Base-by-base conservation (phyloP, 2,329 filamentous ascomycete genomes). In the Talaromyces funiculosus region DNA sequence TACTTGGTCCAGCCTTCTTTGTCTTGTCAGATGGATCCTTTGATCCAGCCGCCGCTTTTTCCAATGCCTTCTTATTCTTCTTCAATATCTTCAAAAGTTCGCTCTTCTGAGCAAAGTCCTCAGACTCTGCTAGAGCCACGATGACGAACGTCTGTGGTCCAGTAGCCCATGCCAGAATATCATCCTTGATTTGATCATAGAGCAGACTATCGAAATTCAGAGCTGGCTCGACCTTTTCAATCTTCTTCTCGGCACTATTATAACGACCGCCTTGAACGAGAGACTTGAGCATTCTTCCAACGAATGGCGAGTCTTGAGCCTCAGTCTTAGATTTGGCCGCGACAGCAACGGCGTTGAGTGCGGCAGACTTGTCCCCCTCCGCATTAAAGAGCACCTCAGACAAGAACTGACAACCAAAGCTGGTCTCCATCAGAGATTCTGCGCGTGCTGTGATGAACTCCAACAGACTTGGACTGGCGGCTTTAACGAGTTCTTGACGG, bases 181-280 rank as follows among this genome's bases (percentile, higher is more conserved):
- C 80, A 0, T 86, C 84, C 72, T 89, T 84, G 73, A 97, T 92
- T 63, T 89, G 79, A 5, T 87, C 85, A 72, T 93, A 97, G n/a
- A 99, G 81, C 53, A 89, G 79, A 65, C 89, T 83, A 62, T 90
- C 86, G 72, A 99, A 99, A 54, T 87, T 83, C 60, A 97, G 81
- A 7, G 90, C 83, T 16, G 92, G 91, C 53, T 92, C 86, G 2
- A 89, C 82, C 22, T 86, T 84, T 68, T 89, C 83, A 47, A 94
- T 76, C 60, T 82, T 85, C 75, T 91, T 91, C 2, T 85, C 82
- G 45, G 82, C 82, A 63, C 85, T 85, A 75, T 97, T 91, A 71
- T 90, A 99, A 61, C 86, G 87, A 26, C 95, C 94, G 43, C 94
- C 94, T 59, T 91, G 88, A 24, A 97, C 92, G 7, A 99, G 83